phyloP scores from a whole-genome alignment of 495 filamentous ascomycete species.

The Penicillium desertorum region DNA sequence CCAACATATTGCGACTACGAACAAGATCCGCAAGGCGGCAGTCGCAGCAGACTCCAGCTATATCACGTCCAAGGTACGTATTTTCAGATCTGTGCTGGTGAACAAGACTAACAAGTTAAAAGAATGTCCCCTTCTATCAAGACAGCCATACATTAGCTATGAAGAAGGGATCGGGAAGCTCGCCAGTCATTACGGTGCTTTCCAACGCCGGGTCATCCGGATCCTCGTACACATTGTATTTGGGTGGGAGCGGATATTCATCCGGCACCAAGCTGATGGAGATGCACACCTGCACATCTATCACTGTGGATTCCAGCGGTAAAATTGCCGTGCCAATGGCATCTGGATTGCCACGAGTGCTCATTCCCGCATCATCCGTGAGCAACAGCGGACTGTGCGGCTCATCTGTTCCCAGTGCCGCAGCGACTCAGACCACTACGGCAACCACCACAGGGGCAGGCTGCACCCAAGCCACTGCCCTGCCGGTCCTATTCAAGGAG shows the following conservation, averaged over 20 bases:
- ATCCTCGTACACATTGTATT: conserved; percentile 41
- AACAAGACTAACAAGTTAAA: not conserved
- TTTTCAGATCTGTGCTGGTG: not conserved
- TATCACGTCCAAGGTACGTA: conserved; percentile 42
- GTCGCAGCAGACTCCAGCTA: conserved; percentile 49
- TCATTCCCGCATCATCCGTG: conserved; percentile 23
- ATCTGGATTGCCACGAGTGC: conserved; percentile 28
- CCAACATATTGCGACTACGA: conserved; percentile 55
- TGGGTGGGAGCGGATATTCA: conserved; percentile 36
- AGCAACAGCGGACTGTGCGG: conserved; percentile 19
- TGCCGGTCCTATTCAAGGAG: conserved; percentile 57
- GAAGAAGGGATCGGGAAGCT: conserved; percentile 56
- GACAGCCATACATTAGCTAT: conserved; percentile 56
- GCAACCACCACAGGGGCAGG: conserved; percentile 9
- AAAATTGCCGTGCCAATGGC: conserved; percentile 29
- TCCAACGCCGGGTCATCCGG: conserved; percentile 55
- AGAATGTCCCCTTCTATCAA: conserved; percentile 48
- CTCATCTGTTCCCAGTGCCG: conserved; percentile 5
- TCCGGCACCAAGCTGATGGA: conserved; percentile 28
- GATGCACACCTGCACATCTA: conserved; percentile 26
- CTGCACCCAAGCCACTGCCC: conserved; percentile 41
- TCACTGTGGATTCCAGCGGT: conserved; percentile 31
- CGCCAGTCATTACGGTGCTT: conserved; percentile 55
- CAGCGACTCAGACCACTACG: conserved; percentile 1
- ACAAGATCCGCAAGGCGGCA: conserved; percentile 59